Evolutionary conservation across 345 rosid genomes (phyloP), one percentile per base, ranked within the genome.

Genomic region (Eutrema heterophyllum): DNA sequence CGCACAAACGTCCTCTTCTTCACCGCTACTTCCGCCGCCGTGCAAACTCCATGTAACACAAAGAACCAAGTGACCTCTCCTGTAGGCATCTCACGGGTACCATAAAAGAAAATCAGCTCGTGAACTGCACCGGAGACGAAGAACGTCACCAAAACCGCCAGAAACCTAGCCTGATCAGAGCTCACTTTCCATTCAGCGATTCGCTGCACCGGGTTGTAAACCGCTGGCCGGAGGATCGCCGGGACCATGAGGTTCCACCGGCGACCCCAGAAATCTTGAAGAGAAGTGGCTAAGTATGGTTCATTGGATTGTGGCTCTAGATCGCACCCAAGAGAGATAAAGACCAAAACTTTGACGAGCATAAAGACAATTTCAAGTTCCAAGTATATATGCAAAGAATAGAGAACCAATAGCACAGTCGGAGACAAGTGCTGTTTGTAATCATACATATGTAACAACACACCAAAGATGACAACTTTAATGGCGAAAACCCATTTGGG

Each of bases 201-300:
- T 15, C 61, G 24, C 10, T 81, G 49, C 0, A 81, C 59, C 0
- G 89, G 89, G 1, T 3, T 2, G 77, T 82, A 81, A 1, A 85
- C 81, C 5, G 88, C 52, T 1, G 82, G 83, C 1, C 86, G 73
- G 58, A 85, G 81, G 7, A 83, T 77, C 3, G 67, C 71, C 1
- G 86, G 68, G 13, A 82, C 84, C 79, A 81, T 83, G 40, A 85
- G 85, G 54, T 83, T 88, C 89, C 91, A 86, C 4, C 88, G 66
- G 4, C 71, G 53, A 9, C 88, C 83, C 94, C 89, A 85, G 24
- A 86, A 85, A 32, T 86, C 87, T 77, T 86, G 88, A 4, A 88
- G 71, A 14, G 93, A 86, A 0, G 86, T 85, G 43, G 89, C 57
- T n/a, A 81, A 50, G 55, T 83, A 86, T 5, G 88, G 90, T 5